These are phyloP conservation scores for Theobroma cacao DNA, from an alignment of 345 rosid genomes.

Conservation along the genomic window DNA sequence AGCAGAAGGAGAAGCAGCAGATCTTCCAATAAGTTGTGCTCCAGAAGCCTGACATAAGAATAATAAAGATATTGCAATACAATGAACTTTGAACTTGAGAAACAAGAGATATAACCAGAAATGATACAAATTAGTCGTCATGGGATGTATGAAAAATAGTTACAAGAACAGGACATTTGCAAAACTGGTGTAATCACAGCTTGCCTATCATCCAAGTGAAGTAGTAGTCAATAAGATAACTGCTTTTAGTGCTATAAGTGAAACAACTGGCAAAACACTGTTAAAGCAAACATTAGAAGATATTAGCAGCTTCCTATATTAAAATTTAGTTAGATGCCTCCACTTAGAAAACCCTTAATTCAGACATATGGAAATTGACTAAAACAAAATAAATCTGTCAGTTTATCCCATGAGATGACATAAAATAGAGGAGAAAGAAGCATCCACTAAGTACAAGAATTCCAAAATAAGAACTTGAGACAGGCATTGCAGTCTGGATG, in stretches of 20 bases:
- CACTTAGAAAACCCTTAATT: neutral
- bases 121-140: neutral
- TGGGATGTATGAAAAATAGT: neutral
- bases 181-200: neutral
- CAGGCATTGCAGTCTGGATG: neutral
- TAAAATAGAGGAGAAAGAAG: neutral
- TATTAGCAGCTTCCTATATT: neutral
- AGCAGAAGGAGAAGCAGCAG: conserved; percentile 85
- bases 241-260: neutral
- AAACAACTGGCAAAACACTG: neutral
- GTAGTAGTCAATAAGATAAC: neutral
- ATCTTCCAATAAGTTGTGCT: conserved; percentile 67
- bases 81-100: conserved; percentile 6
- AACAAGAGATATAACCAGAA: neutral
- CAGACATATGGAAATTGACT: neutral
- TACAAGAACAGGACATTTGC: neutral
- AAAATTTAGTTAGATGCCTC: neutral
- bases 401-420: neutral
- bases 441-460: neutral
- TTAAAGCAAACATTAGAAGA: neutral
- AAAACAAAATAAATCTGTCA: neutral
- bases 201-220: neutral
- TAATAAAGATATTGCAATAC: neutral
- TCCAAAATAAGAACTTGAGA: neutral
- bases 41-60: conserved; percentile 51